phyloP scores from a whole-genome alignment of 257 asterid genomes.

The Solanum chiquidenum region DNA sequence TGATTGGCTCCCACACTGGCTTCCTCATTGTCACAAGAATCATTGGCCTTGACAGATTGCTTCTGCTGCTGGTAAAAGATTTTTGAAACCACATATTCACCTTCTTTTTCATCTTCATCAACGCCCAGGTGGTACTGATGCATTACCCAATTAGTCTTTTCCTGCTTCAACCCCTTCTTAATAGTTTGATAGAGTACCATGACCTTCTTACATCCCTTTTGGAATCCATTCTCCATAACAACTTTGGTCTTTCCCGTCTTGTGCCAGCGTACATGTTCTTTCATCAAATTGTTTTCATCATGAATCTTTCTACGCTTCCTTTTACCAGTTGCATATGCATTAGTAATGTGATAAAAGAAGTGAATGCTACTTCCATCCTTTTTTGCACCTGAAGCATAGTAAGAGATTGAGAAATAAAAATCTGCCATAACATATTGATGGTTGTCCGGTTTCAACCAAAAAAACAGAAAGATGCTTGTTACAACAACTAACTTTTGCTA shows the following conservation, averaged over 20 bases:
- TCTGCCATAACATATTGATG: not conserved
- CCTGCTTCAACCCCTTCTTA: slow-evolving; percentile 48
- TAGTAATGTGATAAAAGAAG: slow-evolving; percentile 49
- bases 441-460: not conserved
- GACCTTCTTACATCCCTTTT: slow-evolving; percentile 75
- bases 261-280: slow-evolving; percentile 70
- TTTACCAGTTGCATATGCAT: slow-evolving; percentile 70
- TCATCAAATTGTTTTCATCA: slow-evolving; percentile 10
- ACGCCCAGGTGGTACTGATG: slow-evolving; percentile 86
- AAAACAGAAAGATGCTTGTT: not conserved
- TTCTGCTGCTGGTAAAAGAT: slow-evolving; percentile 58
- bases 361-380: slow-evolving; percentile 79
- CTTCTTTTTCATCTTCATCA: slow-evolving; percentile 56
- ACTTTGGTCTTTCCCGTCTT: slow-evolving; percentile 77
- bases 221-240: slow-evolving; percentile 45
- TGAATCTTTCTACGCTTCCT: slow-evolving; percentile 76
- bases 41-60: slow-evolving; percentile 21
- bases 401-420: not conserved
- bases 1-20: slow-evolving; percentile 19
- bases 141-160: slow-evolving; percentile 79
- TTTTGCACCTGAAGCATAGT: slow-evolving; percentile 50
- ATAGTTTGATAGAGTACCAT: slow-evolving; percentile 63
- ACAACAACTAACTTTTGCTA: not conserved
- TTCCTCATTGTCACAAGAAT: slow-evolving; percentile 27
- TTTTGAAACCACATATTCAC: slow-evolving; percentile 69